These are phyloP conservation scores for Phragmites australis DNA, from an alignment of 176 grass and related monocot genomes.

Conservation along the genomic window DNA sequence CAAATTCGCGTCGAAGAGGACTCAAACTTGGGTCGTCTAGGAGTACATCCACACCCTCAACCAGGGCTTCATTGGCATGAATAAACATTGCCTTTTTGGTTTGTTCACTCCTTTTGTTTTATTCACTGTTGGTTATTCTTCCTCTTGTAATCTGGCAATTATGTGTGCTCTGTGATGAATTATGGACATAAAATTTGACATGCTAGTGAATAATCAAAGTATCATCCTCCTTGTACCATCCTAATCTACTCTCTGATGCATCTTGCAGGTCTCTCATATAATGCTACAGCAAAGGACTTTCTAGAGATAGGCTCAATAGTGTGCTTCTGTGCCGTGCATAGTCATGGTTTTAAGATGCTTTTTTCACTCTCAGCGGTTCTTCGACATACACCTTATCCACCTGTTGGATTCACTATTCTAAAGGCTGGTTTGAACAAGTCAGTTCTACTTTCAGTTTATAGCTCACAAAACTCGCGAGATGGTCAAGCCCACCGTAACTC, in stretches of 20 bases:
- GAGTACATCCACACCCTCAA: too few relatives aligned
- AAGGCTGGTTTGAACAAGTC: constrained; percentile 96
- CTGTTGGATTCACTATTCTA: constrained; percentile 89
- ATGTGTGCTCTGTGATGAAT: not conserved
- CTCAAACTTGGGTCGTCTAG: too few relatives aligned
- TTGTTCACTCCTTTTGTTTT: not conserved
- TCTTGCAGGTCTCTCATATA: constrained; percentile 64
- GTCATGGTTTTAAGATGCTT: constrained; percentile 98
- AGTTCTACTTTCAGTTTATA: constrained; percentile 90
- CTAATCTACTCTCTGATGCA: constrained; percentile 26
- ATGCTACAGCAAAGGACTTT: constrained; percentile 70
- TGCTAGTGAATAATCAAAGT: constrained; percentile 6
- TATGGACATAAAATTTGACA: not conserved
- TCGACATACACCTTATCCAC: constrained; percentile 84
- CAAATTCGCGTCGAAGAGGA: too few relatives aligned
- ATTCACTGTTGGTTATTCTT: not conserved
- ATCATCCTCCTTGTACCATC: not conserved
- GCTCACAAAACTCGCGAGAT: constrained; percentile 58
- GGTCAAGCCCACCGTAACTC: constrained; percentile 47
- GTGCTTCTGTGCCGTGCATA: constrained; percentile 96
- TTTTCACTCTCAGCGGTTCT: constrained; percentile 84
- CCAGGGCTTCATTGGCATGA: not conserved
- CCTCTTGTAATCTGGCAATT: not conserved
- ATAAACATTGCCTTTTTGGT: not conserved
- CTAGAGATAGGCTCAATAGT: constrained; percentile 79